Evolutionary conservation across 2,329 filamentous ascomycete species (phyloP), one percentile per base, ranked within the genome.

Genomic region (Fusarium xylarioides): DNA sequence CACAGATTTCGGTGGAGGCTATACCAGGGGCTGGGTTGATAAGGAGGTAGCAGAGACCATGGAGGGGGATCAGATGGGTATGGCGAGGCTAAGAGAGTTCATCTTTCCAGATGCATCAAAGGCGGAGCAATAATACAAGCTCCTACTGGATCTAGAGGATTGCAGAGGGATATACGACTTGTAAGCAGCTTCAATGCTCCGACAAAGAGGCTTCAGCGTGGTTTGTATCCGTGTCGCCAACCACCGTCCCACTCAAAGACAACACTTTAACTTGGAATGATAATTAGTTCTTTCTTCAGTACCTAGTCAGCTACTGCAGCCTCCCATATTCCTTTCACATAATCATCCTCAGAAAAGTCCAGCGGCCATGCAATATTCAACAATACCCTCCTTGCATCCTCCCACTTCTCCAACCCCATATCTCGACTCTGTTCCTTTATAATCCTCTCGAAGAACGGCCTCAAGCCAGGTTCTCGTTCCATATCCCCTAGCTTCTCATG

Each of bases 1-100:
- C 16, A 40, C 46, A 21, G 58, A 63, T 30, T 63, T 66, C 11
- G 63, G 63, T 1, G 63, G 63, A 18, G 30, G 63, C 19, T 66
- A 43, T 4, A 66, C 58, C 0, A 3, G 4, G 15, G 63, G 58
- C 11, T 66, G 49, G 49, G 35, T 66, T 9, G 28, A 44, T 3
- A 40, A 40, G 7, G 26, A 38, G 2, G 4, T 40, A 2, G 35
- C 35, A 1, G 63, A 10, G 2, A 66, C 63, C 3, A 10, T 42
- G 4, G 40, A 66, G 3, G 49, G 63, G 11, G 63, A 66, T 7
- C 2, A 1, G 4, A 15, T 30, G 26, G 52, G 52, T 7, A 42
- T 55, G 37, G 37, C 21, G 0, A 32, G 10, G 15, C 15, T 55
- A 10, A 42, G 21, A 19, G 21, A 42, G 21, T 23, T 42, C 5